A percentile compares a stretch with the other conserved stretches of the same genome.
Conservation (phyloP, 1,139 yeast species). For the Yamadazyma sp. region DNA sequence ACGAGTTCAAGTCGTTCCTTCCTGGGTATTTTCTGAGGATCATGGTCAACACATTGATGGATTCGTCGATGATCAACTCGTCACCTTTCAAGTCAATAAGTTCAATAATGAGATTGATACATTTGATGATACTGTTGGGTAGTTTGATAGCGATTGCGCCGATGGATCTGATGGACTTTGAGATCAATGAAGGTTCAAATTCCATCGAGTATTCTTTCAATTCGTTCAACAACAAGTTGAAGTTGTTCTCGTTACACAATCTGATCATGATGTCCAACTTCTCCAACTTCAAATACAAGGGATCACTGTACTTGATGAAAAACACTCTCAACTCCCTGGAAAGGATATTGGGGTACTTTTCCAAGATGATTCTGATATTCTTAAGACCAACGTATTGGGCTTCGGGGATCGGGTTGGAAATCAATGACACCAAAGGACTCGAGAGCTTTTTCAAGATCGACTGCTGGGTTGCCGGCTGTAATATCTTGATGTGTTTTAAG, state of each 20-base stretch:
- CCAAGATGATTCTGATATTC: conserved; percentile 86
- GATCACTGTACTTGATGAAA: conserved; percentile 92
- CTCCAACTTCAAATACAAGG: conserved; percentile 87
- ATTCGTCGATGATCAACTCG: conserved; percentile 77
- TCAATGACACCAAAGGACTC: conserved; percentile 89
- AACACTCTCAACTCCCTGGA: conserved; percentile 85
- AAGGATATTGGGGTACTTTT: conserved; percentile 80
- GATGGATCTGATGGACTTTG: conserved; percentile 77
- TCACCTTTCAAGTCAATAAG: conserved; percentile 73
- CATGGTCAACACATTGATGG: conserved; percentile 74
- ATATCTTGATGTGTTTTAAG: conserved; percentile 65
- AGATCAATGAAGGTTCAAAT: conserved; percentile 86
- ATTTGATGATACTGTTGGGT: conserved; percentile 57
- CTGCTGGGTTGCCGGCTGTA: conserved; percentile 31
- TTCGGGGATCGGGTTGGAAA: conserved; percentile 84
- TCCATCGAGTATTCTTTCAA: conserved; percentile 93
- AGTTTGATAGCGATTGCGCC: conserved; percentile 89
- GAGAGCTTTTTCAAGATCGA: conserved; percentile 68
- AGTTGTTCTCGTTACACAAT: conserved; percentile 71
- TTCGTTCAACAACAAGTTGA: conserved; percentile 73
- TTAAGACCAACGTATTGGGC: conserved; percentile 94
- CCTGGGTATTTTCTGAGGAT: conserved; percentile 79
- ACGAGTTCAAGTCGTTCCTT: conserved; percentile 55
- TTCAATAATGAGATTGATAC: conserved; percentile 76
- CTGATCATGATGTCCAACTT: conserved; percentile 89